These are phyloP conservation scores for Tetracladium setigerum DNA, from an alignment of 495 filamentous ascomycete species.

Conservation along the genomic window DNA sequence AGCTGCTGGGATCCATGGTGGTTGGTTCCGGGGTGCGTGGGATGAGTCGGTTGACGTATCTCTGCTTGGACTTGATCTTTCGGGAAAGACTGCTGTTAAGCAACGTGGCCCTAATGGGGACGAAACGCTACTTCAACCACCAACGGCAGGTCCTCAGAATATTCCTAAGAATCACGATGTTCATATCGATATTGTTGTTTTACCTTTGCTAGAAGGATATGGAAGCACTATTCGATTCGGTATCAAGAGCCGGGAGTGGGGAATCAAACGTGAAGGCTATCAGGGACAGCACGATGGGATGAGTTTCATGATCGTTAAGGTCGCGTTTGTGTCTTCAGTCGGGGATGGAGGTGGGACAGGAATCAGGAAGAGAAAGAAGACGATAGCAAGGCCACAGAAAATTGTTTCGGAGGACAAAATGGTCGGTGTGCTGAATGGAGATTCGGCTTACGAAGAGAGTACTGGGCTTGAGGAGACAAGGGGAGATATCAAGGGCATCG, in stretches of 20 bases:
- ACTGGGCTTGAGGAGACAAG: not conserved
- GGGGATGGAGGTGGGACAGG: constrained; percentile 20
- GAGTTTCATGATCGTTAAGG: constrained; percentile 72
- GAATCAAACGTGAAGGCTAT: constrained; percentile 70
- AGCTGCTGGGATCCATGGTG: constrained; percentile 87
- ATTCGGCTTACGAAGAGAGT: constrained; percentile 14
- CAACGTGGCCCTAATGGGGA: constrained; percentile 11
- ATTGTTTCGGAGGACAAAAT: no score
- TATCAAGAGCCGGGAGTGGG: constrained; percentile 71
- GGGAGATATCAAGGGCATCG: constrained; percentile 13
- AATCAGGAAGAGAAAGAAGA: constrained; percentile 10
- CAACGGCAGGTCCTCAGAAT: constrained; percentile 21
- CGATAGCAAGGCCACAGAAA: not conserved
- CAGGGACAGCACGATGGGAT: constrained; percentile 68
- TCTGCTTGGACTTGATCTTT: constrained; percentile 51
- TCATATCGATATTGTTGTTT: constrained; percentile 75
- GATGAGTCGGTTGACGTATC: constrained; percentile 58
- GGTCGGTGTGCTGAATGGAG: no score
- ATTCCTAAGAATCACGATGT: constrained; percentile 59
- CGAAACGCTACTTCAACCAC: constrained; percentile 11
- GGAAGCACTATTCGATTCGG: constrained; percentile 65
- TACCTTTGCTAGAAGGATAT: constrained; percentile 74
- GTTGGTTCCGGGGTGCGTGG: constrained; percentile 88
- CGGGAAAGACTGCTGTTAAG: constrained; percentile 24
- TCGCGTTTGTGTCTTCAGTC: constrained; percentile 76